A percentile compares a stretch with the other conserved stretches of the same genome.
phyloP scores from a whole-genome alignment of 1,284 basidiomycete species.

The Porogramme epimiltina region DNA sequence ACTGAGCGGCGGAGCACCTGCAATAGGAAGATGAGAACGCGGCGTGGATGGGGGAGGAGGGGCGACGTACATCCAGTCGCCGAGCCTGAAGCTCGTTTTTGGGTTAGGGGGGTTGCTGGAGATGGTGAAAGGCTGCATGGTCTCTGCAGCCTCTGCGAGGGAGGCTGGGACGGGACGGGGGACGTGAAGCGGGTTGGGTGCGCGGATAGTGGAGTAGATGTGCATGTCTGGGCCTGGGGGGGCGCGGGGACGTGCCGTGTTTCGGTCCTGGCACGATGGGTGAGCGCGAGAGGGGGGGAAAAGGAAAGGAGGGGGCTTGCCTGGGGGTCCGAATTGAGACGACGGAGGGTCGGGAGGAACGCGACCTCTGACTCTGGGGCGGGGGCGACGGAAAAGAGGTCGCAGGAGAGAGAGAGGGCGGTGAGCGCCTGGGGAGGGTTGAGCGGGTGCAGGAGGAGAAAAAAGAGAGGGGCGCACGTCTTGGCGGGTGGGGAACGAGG shows the following conservation, averaged over 20 bases:
- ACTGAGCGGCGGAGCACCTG: conserved; percentile 63
- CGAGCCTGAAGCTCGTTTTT: conserved; percentile 67
- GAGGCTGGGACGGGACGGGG: not conserved
- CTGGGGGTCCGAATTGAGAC: conserved; percentile 1
- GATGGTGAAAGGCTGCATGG: conserved; percentile 46
- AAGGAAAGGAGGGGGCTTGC: conserved; percentile 3
- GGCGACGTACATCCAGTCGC: conserved; percentile 77
- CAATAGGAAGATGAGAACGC: conserved; percentile 1
- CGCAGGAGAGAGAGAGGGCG: conserved; percentile 43
- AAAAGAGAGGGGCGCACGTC: conserved; percentile 9
- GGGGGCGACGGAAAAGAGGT: conserved; percentile 44
- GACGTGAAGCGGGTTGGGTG: conserved; percentile 1
- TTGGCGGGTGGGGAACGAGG: conserved; percentile 13
- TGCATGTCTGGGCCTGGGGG: conserved; percentile 5
- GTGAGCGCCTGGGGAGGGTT: conserved; percentile 48
- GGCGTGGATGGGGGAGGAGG: not conserved
- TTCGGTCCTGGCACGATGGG: not conserved
- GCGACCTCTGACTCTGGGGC: conserved; percentile 61
- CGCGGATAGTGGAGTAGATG: conserved; percentile 3
- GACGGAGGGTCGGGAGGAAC: conserved; percentile 3
- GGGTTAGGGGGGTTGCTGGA: conserved; percentile 78
- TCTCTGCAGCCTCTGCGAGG: not conserved
- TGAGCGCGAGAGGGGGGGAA: not conserved
- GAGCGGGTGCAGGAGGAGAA: conserved; percentile 3
- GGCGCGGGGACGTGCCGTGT: not conserved